Percentiles rank a stretch among this genome's conserved stretches.
Conservation (phyloP, 768 basidiomycete species). For the Naganishia randhawae region DNA sequence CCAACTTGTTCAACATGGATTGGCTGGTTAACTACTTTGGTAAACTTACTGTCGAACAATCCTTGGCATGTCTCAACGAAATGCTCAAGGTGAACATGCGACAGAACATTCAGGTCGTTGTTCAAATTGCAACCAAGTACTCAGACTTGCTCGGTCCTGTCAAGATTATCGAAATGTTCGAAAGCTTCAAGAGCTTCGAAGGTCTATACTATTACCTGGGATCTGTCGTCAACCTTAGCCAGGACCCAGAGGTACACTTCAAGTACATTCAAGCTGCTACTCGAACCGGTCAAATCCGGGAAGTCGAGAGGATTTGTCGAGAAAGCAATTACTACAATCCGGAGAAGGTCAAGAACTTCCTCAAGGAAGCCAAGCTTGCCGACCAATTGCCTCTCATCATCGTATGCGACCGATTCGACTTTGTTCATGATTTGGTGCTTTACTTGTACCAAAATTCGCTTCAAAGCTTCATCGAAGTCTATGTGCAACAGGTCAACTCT, state of each 20-base stretch:
- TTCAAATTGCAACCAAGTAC: conserved; percentile 98
- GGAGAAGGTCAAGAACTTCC: conserved; percentile 99
- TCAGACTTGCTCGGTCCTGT: conserved; percentile 95
- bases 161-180: conserved; percentile 97
- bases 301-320: conserved; percentile 96
- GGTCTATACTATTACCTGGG: conserved; percentile 99
- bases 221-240: conserved; percentile 91
- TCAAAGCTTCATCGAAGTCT: conserved; percentile 98
- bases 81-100: conserved; percentile 96
- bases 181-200: conserved; percentile 94
- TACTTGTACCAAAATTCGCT: conserved; percentile 98
- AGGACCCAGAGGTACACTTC: conserved; percentile 97
- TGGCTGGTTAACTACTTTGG: conserved; percentile 99
- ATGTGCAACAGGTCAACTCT: conserved; percentile 97
- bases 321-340: conserved; percentile 98
- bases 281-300: conserved; percentile 94
- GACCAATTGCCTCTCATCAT: conserved; percentile 99
- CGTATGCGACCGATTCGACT: conserved; percentile 99
- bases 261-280: conserved; percentile 99
- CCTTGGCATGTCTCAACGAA: conserved; percentile 91
- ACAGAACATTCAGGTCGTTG: conserved; percentile 91
- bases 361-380: conserved; percentile 92
- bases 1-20: conserved; percentile 77
- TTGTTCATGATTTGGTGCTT: conserved; percentile 96
- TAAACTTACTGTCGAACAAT: conserved; percentile 92